Conservation (phyloP, 345 rosid species). For the Euphorbia peplus region DNA sequence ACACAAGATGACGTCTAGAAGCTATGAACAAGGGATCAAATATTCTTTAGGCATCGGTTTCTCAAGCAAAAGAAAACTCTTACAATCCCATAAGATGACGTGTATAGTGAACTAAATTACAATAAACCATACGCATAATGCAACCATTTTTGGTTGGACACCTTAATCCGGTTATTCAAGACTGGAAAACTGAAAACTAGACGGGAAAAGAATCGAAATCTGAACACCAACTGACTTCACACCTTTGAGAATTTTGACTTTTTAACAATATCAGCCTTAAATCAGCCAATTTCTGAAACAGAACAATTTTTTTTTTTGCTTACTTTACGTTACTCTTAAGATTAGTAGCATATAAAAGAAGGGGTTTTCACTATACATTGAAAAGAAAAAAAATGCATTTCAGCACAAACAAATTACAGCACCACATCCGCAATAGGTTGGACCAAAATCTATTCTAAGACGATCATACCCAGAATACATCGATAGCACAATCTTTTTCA, state of each 20-base stretch:
- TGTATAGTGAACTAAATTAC: background rate
- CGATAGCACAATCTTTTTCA: constrained; percentile 65
- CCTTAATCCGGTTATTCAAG: background rate
- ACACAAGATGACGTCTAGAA: background rate
- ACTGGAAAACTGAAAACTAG: background rate
- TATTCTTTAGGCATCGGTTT: background rate
- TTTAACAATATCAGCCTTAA: too few species aligned
- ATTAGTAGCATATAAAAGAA: too few species aligned
- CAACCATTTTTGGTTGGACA: background rate
- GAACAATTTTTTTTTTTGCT: too few species aligned
- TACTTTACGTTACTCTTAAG: too few species aligned
- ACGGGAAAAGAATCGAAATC: background rate
- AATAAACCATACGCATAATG: background rate
- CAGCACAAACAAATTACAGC: background rate
- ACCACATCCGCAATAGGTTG: background rate
- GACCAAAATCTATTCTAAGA: constrained; percentile 39
- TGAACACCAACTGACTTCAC: too few species aligned
- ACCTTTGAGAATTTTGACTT: constrained; percentile 50
- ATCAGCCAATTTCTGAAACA: background rate
- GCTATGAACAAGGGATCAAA: background rate
- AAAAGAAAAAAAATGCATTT: background rate
- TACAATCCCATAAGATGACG: too few species aligned
- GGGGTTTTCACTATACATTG: too few species aligned
- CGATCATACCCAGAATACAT: constrained; percentile 79
- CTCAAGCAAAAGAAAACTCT: too few species aligned